Evolutionary conservation across 768 basidiomycete genomes (phyloP), one percentile per base, ranked within the genome.

Genomic region (Thelephora aurantiotincta): DNA sequence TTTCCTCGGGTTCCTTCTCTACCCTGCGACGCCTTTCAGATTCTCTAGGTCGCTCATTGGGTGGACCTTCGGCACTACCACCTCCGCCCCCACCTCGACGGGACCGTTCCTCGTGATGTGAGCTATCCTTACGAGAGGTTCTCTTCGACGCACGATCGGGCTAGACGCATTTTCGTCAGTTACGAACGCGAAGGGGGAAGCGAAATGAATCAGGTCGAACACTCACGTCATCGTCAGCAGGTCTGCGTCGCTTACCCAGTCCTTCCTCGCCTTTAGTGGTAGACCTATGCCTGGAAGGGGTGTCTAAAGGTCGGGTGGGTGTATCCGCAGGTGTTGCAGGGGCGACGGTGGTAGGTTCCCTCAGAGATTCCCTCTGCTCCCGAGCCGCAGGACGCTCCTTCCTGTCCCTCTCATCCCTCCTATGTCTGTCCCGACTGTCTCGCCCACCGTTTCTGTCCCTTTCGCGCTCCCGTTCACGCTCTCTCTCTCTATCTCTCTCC

Each of bases 111-210:
- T 88, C 86, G 44, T 84, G 77, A 56, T 85, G 82, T 26, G 74
- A 30, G 9, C 26, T 63, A 2, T 87, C 84, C 58, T 83, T 84
- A 44, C 86, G 78, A 49, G 85, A 81, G 50, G 76, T 75, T n/a
- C 86, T 80, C 61, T 89, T 89, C n/a, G 79, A 73, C 33, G 72
- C 71, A 54, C 86, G 75, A 45, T 89, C 86, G 51, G 76, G 64
- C 83, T 87, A 58, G 35, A 50, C 44, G 47, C 26, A 9, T 30
- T 41, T 49, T 43, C 22, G 36, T 42, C 12, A 44, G 16, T 2
- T 43, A 9, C 50, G 33, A 51, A 48, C 33, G 34, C 18, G 22
- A 41, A 26, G 44, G 22, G 35, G 38, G 11, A 37, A n/a, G 14
- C 42, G 34, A 18, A 46, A 22, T 33, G 19, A 34, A 12, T 30